Evolutionary conservation across 352 stramenopile genomes (phyloP).

Genomic region (Pythium brassicae): DNA sequence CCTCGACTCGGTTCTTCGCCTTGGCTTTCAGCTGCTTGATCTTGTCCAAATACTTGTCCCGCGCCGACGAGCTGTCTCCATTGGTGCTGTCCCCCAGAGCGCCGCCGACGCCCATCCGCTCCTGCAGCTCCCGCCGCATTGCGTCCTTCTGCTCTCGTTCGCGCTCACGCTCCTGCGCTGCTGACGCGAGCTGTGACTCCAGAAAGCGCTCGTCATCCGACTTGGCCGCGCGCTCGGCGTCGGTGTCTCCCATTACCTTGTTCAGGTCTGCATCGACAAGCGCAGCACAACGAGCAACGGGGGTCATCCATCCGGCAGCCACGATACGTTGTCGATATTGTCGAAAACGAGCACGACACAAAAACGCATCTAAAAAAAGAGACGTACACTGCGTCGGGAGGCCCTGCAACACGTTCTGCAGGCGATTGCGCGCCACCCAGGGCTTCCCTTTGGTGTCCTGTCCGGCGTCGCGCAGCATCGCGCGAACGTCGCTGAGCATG

Average conservation of each 20-base stretch:
- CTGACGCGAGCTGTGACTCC: conserved; percentile 52
- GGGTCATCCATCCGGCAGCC: no score
- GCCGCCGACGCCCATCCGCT: neutral
- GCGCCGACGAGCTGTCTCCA: conserved; percentile 12
- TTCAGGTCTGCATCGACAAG: conserved; percentile 39
- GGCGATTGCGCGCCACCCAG: conserved; percentile 54
- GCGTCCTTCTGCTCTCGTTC: conserved; percentile 23
- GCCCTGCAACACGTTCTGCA: conserved; percentile 59
- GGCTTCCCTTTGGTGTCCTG: conserved; percentile 61
- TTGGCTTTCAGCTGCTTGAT: conserved; percentile 68
- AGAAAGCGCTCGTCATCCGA: conserved; percentile 49
- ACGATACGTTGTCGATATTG: no score
- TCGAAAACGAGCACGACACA: neutral
- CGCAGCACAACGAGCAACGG: no score
- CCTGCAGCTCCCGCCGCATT: conserved; percentile 10
- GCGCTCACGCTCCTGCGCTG: conserved; percentile 23
- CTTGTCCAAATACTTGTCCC: conserved; percentile 78
- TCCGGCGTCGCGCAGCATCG: conserved; percentile 53
- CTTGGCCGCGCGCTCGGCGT: conserved; percentile 23
- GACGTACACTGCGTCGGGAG: conserved; percentile 49
- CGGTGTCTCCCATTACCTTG: conserved; percentile 34
- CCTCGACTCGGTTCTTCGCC: conserved; percentile 22
- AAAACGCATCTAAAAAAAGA: neutral
- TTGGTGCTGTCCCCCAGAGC: conserved; percentile 1
- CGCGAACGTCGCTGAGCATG: conserved; percentile 62